These are phyloP conservation scores for Ceratobasidium theobromae DNA, from an alignment of 1,284 basidiomycete genomes.

Conservation along the genomic window DNA sequence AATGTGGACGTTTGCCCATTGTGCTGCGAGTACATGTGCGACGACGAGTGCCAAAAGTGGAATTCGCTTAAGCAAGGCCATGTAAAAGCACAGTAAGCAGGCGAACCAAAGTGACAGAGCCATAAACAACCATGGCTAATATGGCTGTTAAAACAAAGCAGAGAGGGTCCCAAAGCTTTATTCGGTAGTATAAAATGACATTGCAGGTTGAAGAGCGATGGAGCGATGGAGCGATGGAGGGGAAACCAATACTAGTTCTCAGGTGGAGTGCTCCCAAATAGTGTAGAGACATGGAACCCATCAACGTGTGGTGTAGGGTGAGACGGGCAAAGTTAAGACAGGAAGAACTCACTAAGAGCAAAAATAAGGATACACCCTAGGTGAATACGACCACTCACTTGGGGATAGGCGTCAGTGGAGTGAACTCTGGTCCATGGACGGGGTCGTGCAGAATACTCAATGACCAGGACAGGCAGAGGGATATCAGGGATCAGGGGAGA, in stretches of 20 bases:
- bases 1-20: constrained; percentile 98
- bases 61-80: constrained; percentile 63
- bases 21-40: constrained; percentile 86
- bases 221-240: constrained; percentile 79
- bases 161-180: constrained; percentile 85
- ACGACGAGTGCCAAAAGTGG: constrained; percentile 92
- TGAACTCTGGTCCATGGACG: constrained; percentile 82
- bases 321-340: constrained; percentile 86
- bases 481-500: constrained; percentile 21
- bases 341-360: constrained; percentile 79
- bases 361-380: constrained; percentile 32
- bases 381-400: constrained; percentile 57
- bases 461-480: constrained; percentile 7
- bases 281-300: constrained; percentile 98
- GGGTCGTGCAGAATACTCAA: constrained; percentile 57
- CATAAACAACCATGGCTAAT: constrained; percentile 3
- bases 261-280: constrained; percentile 95
- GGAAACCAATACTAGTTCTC: constrained; percentile 97
- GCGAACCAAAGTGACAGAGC: constrained; percentile 8
- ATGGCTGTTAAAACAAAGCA: constrained; percentile 13
- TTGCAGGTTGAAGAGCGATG: constrained; percentile 79
- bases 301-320: constrained; percentile 86
- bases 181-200: constrained; percentile 90
- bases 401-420: constrained; percentile 78
- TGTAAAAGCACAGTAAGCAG: constrained; percentile 7